Evolutionary conservation across 176 grass and related monocot genomes (phyloP), one percentile per base, ranked within the genome.

Genomic region (Aegilops tauschii): DNA sequence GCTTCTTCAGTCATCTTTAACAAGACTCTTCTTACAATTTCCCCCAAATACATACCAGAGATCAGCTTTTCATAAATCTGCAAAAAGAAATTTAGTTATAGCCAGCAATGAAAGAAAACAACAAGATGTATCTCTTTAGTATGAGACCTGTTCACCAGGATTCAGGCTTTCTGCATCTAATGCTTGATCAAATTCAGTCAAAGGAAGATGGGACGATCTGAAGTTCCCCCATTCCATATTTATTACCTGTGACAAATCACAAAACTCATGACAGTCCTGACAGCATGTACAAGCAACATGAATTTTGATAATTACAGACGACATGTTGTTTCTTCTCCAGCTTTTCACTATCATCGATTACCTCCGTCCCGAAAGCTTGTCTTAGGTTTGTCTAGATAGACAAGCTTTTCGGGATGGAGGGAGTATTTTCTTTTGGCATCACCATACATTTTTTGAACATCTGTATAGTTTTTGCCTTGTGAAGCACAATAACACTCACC

Each of bases 141-240:
- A 34, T 56, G 63, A 82, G 76, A 96, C 94, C 92, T 97, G 95
- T 76, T 94, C 95, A 66, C 88, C 92, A 83, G 92, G 92, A 84
- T 97, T 94, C 83, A 97, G 84, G 86, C 95, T 94, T 78, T 97
- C 92, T 67, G 74, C 70, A 89, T 94, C 92, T 82, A 97, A 85
- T 13, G 77, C 83, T 89, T 81, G 80, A 42, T 91, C 92, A 86
- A 90, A 97, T 77, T 97, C 95, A 67, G 95, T 94, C 54, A 92
- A 69, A 61, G 94, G 91, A 86, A 96, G 94, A 80, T 93, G 89
- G 65, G 94, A 88, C 45, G 87, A 96, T 84, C 80, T 91, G 58
- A 96, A 96, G 76, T 96, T 92, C 8, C 89, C 94, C 94, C 94
- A 93, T 75, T 96, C 94, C 94, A 93, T 93, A 56, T 96, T 93